Percentiles rank a stretch among this genome's conserved stretches.
Conservation (phyloP, 1,284 basidiomycete genomes). For the Hypsizygus ulmarius region DNA sequence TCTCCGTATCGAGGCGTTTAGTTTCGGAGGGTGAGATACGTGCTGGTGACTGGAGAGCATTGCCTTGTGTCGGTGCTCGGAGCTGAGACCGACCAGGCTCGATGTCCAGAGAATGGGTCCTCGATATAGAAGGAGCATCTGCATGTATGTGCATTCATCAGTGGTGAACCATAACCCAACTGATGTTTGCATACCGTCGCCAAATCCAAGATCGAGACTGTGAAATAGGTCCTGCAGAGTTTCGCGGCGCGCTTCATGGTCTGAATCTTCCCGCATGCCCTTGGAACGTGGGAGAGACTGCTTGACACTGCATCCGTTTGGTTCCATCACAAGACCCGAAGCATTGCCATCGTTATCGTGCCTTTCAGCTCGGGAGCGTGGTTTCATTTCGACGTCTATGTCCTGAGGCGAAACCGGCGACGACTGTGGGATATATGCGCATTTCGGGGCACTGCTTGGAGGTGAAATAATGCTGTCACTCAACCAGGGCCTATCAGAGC, state of each 20-base stretch:
- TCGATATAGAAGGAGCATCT: slow-evolving; percentile 3
- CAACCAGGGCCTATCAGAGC: slow-evolving; percentile 32
- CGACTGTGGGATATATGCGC: slow-evolving; percentile 7
- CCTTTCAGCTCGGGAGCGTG: background rate
- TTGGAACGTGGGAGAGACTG: background rate
- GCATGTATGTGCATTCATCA: slow-evolving; percentile 2
- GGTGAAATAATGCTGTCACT: slow-evolving; percentile 45
- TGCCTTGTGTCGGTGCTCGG: slow-evolving; percentile 1
- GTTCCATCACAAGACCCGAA: background rate
- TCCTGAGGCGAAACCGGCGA: background rate
- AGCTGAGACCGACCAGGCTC: slow-evolving; percentile 10
- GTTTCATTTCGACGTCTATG: background rate
- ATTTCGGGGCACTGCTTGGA: slow-evolving; percentile 21
- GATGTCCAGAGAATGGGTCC: slow-evolving; percentile 15
- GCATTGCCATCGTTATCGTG: background rate
- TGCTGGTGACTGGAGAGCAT: slow-evolving; percentile 19
- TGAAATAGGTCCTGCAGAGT: slow-evolving; percentile 23
- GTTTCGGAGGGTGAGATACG: slow-evolving; percentile 12
- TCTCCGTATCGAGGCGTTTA: slow-evolving; percentile 5
- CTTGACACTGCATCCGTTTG: too few relatives aligned
- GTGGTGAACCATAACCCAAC: background rate
- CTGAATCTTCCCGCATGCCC: background rate
- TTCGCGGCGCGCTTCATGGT: background rate
- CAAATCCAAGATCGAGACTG: slow-evolving; percentile 20
- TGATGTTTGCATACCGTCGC: slow-evolving; percentile 7